Conservation (phyloP, 1,284 basidiomycete species). For the Ganoderma boninense region DNA sequence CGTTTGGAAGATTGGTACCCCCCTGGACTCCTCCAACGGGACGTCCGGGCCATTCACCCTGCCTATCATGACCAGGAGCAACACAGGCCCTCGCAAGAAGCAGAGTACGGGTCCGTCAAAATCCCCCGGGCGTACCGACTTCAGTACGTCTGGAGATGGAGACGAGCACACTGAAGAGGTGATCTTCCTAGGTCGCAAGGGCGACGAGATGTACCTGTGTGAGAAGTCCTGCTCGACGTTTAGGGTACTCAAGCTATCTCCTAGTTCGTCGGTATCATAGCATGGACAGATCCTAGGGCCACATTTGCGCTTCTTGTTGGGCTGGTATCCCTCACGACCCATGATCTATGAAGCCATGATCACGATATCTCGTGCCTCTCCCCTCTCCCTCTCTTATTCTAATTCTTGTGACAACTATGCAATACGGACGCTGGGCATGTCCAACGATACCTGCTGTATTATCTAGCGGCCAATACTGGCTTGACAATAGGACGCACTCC, state of each 20-base stretch:
- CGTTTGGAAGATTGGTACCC: conserved; percentile 82
- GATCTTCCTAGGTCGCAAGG: conserved; percentile 76
- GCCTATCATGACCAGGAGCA: conserved; percentile 36
- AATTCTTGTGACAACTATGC: conserved; percentile 4
- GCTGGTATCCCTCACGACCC: conserved; percentile 12
- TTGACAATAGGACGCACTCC: conserved; percentile 18
- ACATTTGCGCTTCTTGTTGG: not conserved
- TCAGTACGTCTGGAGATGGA: conserved; percentile 53
- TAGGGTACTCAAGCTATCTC: conserved; percentile 69
- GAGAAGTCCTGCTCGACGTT: conserved; percentile 78
- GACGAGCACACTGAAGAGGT: conserved; percentile 76
- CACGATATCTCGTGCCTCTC: conserved; percentile 1
- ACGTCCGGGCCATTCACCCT: conserved; percentile 49
- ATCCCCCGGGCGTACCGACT: conserved; percentile 60
- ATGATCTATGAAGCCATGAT: conserved; percentile 12
- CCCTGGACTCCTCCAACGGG: conserved; percentile 53
- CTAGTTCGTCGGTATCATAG: conserved; percentile 25
- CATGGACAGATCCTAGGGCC: not conserved
- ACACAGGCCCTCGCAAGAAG: conserved; percentile 52
- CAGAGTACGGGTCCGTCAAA: conserved; percentile 55
- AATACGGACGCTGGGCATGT: conserved; percentile 24
- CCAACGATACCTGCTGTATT: conserved; percentile 40
- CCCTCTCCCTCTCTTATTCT: not conserved
- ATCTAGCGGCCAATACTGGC: conserved; percentile 29
- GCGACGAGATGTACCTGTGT: conserved; percentile 80